Base-by-base conservation (phyloP, 2,329 filamentous ascomycete genomes). In the Trichoderma cornu-damae region DNA sequence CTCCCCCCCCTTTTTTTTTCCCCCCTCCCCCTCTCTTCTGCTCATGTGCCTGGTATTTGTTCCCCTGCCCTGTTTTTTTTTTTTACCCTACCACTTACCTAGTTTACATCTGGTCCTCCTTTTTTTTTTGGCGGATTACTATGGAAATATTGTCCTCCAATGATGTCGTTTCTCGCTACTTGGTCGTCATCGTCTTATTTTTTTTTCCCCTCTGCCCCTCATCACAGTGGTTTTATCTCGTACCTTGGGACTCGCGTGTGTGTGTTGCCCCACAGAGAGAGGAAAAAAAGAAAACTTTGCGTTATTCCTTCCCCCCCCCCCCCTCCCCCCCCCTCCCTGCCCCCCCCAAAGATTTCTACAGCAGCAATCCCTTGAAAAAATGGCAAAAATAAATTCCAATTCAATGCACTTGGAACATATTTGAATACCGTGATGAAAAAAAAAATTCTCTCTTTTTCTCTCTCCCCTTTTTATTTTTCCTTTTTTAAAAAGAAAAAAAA, bases 71-170 rank as follows among this genome's bases (percentile, higher is more conserved):
- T 48, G 32, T 30, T 44, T 42, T 59, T 30, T 44, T 42, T 59
- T 57, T 57, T 59, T 35, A 52, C 54, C 35, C 28, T 49, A 59
- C 48, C 40, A 34, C 50, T 43, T 59, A 59, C 50, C 57, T 59
- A 59, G 58, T 59, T 52, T 59, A 59, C 44, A 56, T 50, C 40
- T 57, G 58, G 58, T 52, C 53, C 47, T 30, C 47, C 53, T 40
- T 30, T 38, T 47, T 58, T 44, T 44, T 46, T 53, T 56, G 63
- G 64, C 64, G 62, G 68, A 64, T 67, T 63, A 59, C 57, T 62
- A 67, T 66, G 65, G 65, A 69, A 65, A 66, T 68, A 66, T 64
- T 66, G 64, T 65, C 63, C 61, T 59, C 60, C 26, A 52, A 60
- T 54, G 55, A 51, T 55, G 48, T 61, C 61, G 57, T 63, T 40